Conservation (phyloP, 2,329 filamentous ascomycete genomes). For the Coleophoma crateriformis region DNA sequence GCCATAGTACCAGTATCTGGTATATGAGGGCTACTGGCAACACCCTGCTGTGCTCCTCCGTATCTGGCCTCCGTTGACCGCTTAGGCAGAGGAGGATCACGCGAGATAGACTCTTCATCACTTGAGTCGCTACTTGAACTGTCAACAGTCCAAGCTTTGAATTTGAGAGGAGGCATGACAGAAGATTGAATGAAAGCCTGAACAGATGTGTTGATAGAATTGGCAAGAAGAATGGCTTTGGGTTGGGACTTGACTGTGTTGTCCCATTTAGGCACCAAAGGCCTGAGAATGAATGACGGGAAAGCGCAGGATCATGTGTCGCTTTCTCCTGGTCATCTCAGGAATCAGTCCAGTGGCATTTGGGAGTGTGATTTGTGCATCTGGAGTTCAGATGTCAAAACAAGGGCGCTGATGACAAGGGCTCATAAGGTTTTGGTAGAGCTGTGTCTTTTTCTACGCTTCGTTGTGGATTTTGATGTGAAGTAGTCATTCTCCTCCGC, state of each 20-base stretch:
- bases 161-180: constrained; percentile 12
- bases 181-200: neutral
- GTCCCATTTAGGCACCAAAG: no score
- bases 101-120: constrained; percentile 1
- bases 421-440: neutral
- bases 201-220: no score
- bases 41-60: neutral
- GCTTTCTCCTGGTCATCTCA: no score
- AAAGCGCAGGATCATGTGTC: no score
- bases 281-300: no score
- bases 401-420: no score
- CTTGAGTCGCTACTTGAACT: constrained; percentile 10
- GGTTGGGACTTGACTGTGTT: no score
- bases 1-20: constrained; percentile 3
- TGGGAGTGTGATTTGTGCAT: no score
- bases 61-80: neutral
- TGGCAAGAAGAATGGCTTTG: no score
- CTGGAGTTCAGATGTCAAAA: no score
- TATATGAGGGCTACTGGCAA: neutral
- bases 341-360: no score
- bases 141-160: constrained; percentile 12
- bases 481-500: neutral
- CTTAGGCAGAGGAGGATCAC: neutral
- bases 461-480: neutral
- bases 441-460: neutral